Evolutionary conservation across 345 rosid species (phyloP).

Genomic region (Tarenaya hassleriana): DNA sequence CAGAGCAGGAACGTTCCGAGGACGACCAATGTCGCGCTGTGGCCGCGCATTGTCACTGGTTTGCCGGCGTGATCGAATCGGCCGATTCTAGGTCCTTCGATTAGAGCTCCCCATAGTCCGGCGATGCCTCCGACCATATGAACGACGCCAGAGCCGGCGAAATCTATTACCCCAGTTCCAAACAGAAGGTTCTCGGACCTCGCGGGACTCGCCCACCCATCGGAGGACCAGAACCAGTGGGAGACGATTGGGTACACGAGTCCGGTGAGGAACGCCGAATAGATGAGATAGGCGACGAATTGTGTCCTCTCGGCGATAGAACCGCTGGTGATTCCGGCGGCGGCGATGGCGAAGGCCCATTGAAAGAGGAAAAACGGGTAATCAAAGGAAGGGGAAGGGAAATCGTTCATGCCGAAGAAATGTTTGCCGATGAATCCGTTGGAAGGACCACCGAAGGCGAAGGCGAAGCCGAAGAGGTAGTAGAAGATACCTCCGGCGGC

Average conservation of each 20-base stretch:
- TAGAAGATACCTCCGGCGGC: slow-evolving; percentile 33
- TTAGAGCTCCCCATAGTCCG: slow-evolving; percentile 41
- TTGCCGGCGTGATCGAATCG: slow-evolving; percentile 24
- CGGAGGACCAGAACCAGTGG: slow-evolving; percentile 61
- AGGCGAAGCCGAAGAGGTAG: slow-evolving; percentile 30
- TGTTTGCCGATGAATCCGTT: slow-evolving; percentile 31
- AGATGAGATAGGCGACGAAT: slow-evolving; percentile 55
- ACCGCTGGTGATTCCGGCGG: slow-evolving; percentile 53
- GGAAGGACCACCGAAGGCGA: slow-evolving; percentile 28
- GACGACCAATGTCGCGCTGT: slow-evolving; percentile 38
- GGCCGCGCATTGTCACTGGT: slow-evolving; percentile 29
- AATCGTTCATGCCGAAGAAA: slow-evolving; percentile 23
- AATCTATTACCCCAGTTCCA: slow-evolving; percentile 30
- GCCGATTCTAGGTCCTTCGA: slow-evolving; percentile 39
- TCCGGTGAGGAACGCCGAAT: slow-evolving; percentile 58
- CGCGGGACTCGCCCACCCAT: slow-evolving; percentile 57
- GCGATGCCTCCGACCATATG: slow-evolving; percentile 42
- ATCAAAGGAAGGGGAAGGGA: slow-evolving; percentile 28
- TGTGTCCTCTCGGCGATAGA: slow-evolving; percentile 74
- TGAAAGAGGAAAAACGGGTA: slow-evolving; percentile 55
- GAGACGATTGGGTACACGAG: slow-evolving; percentile 57
- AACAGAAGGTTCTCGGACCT: slow-evolving; percentile 28
- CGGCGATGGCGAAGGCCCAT: slow-evolving; percentile 58
- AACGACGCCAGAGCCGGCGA: slow-evolving; percentile 47
- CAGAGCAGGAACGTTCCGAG: slow-evolving; percentile 39